phyloP scores from a whole-genome alignment of 805 yeast species.

The Schwanniomyces occidentalis region DNA sequence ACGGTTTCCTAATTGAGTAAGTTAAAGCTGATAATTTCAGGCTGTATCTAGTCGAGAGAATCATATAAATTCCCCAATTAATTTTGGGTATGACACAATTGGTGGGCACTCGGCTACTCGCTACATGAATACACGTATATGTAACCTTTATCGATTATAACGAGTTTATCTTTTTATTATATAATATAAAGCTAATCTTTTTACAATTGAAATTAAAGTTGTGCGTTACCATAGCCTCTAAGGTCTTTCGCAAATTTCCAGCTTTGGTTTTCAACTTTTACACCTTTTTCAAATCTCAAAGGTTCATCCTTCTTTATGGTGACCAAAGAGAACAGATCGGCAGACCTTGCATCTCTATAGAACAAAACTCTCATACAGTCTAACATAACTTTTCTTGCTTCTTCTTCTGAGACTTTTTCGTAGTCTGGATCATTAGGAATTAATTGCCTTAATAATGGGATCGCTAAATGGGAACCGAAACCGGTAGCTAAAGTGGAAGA shows the following conservation, averaged over 20 bases:
- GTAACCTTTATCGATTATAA: too few relatives aligned
- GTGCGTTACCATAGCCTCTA: conserved; percentile 85
- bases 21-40: too few relatives aligned
- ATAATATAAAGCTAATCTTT: too few relatives aligned
- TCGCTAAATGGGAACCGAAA: conserved; percentile 91
- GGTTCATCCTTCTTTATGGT: conserved; percentile 61
- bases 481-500: conserved; percentile 94
- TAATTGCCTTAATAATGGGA: conserved; percentile 84
- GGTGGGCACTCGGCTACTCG: too few relatives aligned
- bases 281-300: conserved; percentile 62
- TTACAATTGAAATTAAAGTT: too few relatives aligned
- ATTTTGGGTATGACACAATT: too few relatives aligned
- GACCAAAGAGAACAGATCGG: conserved; percentile 81
- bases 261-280: conserved; percentile 71
- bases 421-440: conserved; percentile 80
- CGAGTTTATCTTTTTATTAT: too few relatives aligned
- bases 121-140: too few relatives aligned
- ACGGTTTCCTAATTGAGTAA: too few relatives aligned
- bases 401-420: conserved; percentile 62
- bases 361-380: conserved; percentile 92
- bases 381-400: conserved; percentile 74
- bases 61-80: too few relatives aligned
- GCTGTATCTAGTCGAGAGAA: too few relatives aligned
- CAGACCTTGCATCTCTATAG: conserved; percentile 94
- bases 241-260: conserved; percentile 92